Evolutionary conservation across 805 yeast genomes (phyloP).

Genomic region (Yamadazyma endophytica): DNA sequence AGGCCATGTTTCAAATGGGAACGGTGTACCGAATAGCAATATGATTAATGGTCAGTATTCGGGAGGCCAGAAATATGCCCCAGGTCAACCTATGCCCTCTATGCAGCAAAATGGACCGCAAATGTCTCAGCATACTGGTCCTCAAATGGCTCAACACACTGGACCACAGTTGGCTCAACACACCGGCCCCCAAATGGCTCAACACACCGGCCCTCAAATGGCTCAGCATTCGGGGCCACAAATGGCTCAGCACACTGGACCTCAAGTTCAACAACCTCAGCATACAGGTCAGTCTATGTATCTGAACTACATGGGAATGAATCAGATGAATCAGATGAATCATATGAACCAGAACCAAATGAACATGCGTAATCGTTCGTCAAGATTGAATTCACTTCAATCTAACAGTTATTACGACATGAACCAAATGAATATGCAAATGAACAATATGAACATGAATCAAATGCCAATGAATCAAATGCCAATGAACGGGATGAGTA

Average conservation of each 20-base stretch:
- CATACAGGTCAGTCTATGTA: conserved; percentile 2
- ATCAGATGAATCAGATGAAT: conserved; percentile 4
- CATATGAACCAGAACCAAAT: conserved; percentile 2
- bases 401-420: conserved; percentile 9
- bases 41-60: no score
- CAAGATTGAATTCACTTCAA: conserved; percentile 12
- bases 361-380: conserved; percentile 3
- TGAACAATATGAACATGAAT: conserved; percentile 4
- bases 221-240: no score
- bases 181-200: no score
- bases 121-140: no score
- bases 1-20: no score
- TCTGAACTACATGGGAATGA: conserved; percentile 6
- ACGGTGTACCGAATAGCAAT: no score
- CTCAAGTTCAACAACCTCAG: conserved; percentile 1
- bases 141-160: no score
- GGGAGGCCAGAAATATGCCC: no score
- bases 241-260: background rate
- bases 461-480: conserved; percentile 1
- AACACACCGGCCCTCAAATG: no score
- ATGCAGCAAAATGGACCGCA: no score
- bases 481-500: conserved; percentile 6
- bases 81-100: no score
- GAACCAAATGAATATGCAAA: conserved; percentile 4
- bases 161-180: no score